Evolutionary conservation across 2,329 filamentous ascomycete species (phyloP), one percentile per base, ranked within the genome.

Genomic region (Colletotrichum sp.): DNA sequence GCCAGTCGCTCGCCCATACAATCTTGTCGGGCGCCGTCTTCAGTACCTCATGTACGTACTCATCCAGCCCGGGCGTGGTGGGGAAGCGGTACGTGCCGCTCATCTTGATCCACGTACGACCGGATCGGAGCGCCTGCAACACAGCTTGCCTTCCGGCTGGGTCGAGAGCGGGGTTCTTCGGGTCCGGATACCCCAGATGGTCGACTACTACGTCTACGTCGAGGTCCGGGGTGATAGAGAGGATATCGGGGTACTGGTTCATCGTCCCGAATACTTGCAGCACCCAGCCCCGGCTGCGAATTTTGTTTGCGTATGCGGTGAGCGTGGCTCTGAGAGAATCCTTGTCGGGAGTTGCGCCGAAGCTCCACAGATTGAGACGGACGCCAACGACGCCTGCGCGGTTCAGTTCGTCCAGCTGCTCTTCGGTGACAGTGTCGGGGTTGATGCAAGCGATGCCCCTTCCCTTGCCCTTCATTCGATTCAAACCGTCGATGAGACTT

Each of bases 1-100:
- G 74, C 69, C 69, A 76, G 48, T 76, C 74, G 28, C 74, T 76
- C 6, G 69, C 74, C 57, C 61, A 73, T 2, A 76, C 66, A 8
- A 76, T 58, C 24, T 64, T 65, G 21, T 76, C 69, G 16, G 74
- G 70, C 7, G 66, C 74, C 28, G 71, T 48, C 28, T 68, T 16
- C 8, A 69, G 16, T 34, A 69, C 30, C 34, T 69, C 66, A 5
- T 43, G 58, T 9, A 69, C 66, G n/a, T 69, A 69, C 24, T 30
- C 52, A 10, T 69, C 66, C 55, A 69, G 9, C 2, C 66, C 52
- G 15, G 66, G 66, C 10, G 66, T 69, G n/a, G 16, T 32, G n/a
- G 24, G 32, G 16, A 69, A 69, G 4, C 66, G 66, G 26, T 69
- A 69, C 16, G 66, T 69, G 30, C 66, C 66, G 34, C 66, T 69